Evolutionary conservation across 2,329 filamentous ascomycete species (phyloP), one percentile per base, ranked within the genome.

Genomic region (Periconia sp.): DNA sequence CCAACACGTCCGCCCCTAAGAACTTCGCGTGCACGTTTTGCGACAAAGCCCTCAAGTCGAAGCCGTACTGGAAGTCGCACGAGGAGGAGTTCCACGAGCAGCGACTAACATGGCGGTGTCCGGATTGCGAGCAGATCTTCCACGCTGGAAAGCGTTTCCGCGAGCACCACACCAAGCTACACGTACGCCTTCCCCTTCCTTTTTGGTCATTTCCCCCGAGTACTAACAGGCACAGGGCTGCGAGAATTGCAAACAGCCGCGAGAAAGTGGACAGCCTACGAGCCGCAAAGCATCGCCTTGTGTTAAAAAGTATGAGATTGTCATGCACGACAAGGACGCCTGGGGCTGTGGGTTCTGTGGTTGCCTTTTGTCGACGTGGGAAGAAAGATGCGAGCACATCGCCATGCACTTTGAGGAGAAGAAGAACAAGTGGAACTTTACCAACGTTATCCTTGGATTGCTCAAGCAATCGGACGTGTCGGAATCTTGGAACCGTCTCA

Each of bases 311-410:
- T 71, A 71, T 54, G 70, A 73, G 49, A 71, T 71, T n/a, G 69
- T 73, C 49, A 80, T 85, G 56, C 81, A 81, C 55, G 85, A 87
- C 75, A 81, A 85, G 59, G 85, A 84, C 70, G 84, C 86, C 40
- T 89, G 85, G 82, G 86, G 85, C 1, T 89, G 86, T 59, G 86
- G 86, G 23, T 88, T 88, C 71, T 89, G 86, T 62, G 85, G 82
- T 3, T 82, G 81, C 15, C 78, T 88, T 41, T 79, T 87, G 53
- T 80, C 83, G 15, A 83, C 84, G 13, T 83, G 85, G 59, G 85
- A 88, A 65, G 84, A 86, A 50, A 83, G 87, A 63, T 85, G 87
- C 56, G 84, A 88, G 64, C 86, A 89, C 59, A 84, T 89, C 33
- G 85, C 85, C 18, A 77, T 80, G n/a, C 86, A 89, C 61, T 88